These are phyloP conservation scores for Verticillium klebahnii DNA, from an alignment of 2,329 filamentous ascomycete genomes.

Conservation along the genomic window DNA sequence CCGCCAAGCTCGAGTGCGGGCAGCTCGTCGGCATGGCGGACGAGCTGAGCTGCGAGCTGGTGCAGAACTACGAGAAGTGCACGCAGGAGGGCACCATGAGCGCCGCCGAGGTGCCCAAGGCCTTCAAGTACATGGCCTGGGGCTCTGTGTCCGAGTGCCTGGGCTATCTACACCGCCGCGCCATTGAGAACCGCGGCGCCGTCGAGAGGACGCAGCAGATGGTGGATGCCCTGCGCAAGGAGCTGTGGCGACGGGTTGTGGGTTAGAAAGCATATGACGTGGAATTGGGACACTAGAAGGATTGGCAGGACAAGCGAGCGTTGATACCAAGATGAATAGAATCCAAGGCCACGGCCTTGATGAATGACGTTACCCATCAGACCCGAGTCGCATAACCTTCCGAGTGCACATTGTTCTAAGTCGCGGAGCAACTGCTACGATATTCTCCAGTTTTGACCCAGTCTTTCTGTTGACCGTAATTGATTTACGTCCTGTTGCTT, in stretches of 20 bases:
- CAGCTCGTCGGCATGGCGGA: slow-evolving; percentile 57
- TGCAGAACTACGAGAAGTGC: slow-evolving; percentile 28
- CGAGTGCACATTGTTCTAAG: neutral
- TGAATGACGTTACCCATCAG: neutral
- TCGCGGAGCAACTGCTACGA: neutral
- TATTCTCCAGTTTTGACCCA: neutral
- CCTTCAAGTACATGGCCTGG: slow-evolving; percentile 37
- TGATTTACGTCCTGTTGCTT: neutral
- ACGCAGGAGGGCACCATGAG: slow-evolving; percentile 11
- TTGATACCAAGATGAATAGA: neutral
- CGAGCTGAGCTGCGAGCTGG: slow-evolving; percentile 45
- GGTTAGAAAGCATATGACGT: slow-evolving; percentile 5
- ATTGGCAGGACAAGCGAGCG: neutral
- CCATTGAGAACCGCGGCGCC: slow-evolving; percentile 30
- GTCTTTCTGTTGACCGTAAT: neutral
- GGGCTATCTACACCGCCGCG: slow-evolving; percentile 29
- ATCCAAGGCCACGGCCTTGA: neutral
- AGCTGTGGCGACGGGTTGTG: slow-evolving; percentile 21
- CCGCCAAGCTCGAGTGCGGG: slow-evolving; percentile 38
- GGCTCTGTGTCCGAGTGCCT: slow-evolving; percentile 32
- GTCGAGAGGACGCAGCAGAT: slow-evolving; percentile 19
- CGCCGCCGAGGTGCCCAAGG: slow-evolving; percentile 14
- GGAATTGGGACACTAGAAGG: neutral
- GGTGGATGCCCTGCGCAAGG: slow-evolving; percentile 21
- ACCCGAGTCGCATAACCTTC: neutral